Evolutionary conservation across 192 early-diverging fungal genomes (phyloP), one percentile per base, ranked within the genome.

Genomic region (Allomyces macrogynus): DNA sequence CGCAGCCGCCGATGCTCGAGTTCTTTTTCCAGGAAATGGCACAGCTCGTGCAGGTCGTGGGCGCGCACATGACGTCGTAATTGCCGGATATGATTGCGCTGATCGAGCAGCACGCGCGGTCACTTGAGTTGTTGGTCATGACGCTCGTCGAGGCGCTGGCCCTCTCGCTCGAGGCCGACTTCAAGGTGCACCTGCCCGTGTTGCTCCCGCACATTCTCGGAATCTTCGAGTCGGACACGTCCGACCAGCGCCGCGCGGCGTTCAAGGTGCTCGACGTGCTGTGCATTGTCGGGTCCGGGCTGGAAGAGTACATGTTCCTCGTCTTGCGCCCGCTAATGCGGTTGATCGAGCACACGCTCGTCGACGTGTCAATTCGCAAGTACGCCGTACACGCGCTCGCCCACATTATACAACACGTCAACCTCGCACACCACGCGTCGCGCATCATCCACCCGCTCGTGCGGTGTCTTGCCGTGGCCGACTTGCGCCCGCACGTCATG

Each of bases 221-320:
- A 14, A 88, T 91, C 44, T 86, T 93, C 67, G 90, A 93, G 44
- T 70, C 72, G 3, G 91, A 97, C 67, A 74, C 77, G 0, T 83
- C 83, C 0, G 89, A 91, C 22, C 67, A 75, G 18, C 80, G 84
- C n/a, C 72, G 78, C 9, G 72, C 81, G 0, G 82, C 86, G 0
- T 78, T 80, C 22, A 81, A 83, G 64, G 84, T 87, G 0, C 66
- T 96, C 14, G 82, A 90, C 61, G 89, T 87, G 4, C 78, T 96
- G 64, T 74, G 83, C 10, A 83, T 85, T 7, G 87, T 96, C 75
- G 89, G 89, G 3, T 75, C 85, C 3, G 92, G 90, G 65, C 80
- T 95, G 57, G 92, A 97, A 66, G 91, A 89, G 65, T 95, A 94
- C 67, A 78, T 97, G 74, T 87, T 91, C 71, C 76, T 97, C 22